phyloP scores from a whole-genome alignment of 805 yeast species.

The Zygotorulaspora sp. region DNA sequence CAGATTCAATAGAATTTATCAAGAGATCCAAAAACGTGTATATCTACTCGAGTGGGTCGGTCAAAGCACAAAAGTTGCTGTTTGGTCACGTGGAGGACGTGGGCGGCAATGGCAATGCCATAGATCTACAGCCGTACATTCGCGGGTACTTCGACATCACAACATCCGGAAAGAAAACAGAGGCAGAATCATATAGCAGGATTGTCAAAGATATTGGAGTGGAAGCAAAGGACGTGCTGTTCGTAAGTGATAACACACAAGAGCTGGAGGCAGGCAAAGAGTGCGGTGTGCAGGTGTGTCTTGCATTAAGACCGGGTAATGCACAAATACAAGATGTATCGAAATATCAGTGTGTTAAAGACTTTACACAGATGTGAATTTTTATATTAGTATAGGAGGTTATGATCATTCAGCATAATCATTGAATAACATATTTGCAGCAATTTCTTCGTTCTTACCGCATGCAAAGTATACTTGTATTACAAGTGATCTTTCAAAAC shows the following conservation, averaged over 20 bases:
- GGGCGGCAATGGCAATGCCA: conserved; percentile 28
- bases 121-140: conserved; percentile 51
- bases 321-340: conserved; percentile 42
- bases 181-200: conserved; percentile 49
- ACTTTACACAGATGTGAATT: conserved; percentile 32
- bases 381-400: conserved; percentile 3
- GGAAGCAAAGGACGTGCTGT: conserved; percentile 41
- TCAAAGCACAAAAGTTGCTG: conserved; percentile 77
- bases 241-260: conserved; percentile 72
- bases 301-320: conserved; percentile 78
- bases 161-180: conserved; percentile 72
- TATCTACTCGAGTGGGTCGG: conserved; percentile 87
- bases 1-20: conserved; percentile 63
- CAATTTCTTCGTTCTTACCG: conserved; percentile 93
- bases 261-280: conserved; percentile 73
- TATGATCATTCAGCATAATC: conserved; percentile 41
- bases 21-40: conserved; percentile 40
- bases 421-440: conserved; percentile 85
- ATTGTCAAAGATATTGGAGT: conserved; percentile 45
- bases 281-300: conserved; percentile 54
- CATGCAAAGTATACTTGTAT: conserved; percentile 96
- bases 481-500: conserved; percentile 83
- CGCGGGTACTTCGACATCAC: conserved; percentile 79
- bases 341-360: conserved; percentile 11
- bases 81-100: conserved; percentile 56